Evolutionary conservation across 169 alveolate species (phyloP), one percentile per base, ranked within the genome.

Genomic region (Prorocentrum cordatum): DNA sequence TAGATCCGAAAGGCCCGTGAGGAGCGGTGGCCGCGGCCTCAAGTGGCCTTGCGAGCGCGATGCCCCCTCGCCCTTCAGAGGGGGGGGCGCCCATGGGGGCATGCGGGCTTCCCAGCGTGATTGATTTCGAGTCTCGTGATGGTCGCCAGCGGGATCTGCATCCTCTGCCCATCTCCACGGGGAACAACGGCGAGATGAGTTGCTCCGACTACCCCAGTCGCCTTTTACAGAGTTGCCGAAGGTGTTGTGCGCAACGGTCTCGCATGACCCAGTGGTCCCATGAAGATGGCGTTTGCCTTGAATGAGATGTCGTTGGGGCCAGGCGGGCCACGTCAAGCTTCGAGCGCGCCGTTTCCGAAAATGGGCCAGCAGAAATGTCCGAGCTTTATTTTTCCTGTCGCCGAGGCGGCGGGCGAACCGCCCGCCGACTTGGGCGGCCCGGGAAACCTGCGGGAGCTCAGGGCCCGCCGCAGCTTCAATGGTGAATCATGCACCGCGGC

Each of bases 21-120:
- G 29, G 87, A 77, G 33, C 54, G 87, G n/a, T n/a, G 45, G 73
- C 71, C 12, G 87, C 87, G 0, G 87, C 73, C n/a, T n/a, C n/a
- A n/a, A n/a, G n/a, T n/a, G n/a, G n/a, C n/a, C n/a, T n/a, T n/a
- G n/a, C n/a, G n/a, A n/a, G n/a, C n/a, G n/a, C n/a, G n/a, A n/a
- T n/a, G n/a, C n/a, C n/a, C n/a, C n/a, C n/a, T n/a, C n/a, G n/a
- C n/a, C n/a, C n/a, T n/a, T 4, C 9, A 0, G 12, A 0, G n/a
- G 4, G 50, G 12, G n/a, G 4, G 3, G 0, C 35, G 0, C 42
- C 26, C 33, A 22, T 16, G 45, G 26, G 31, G 38, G 2, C 2
- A 0, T 6, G 16, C 38, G 26, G 62, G n/a, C n/a, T n/a, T n/a
- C n/a, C n/a, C n/a, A n/a, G n/a, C n/a, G n/a, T n/a, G n/a, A n/a